Base-by-base conservation (phyloP, 2,329 filamentous ascomycete genomes). In the Setomelanomma holmii region DNA sequence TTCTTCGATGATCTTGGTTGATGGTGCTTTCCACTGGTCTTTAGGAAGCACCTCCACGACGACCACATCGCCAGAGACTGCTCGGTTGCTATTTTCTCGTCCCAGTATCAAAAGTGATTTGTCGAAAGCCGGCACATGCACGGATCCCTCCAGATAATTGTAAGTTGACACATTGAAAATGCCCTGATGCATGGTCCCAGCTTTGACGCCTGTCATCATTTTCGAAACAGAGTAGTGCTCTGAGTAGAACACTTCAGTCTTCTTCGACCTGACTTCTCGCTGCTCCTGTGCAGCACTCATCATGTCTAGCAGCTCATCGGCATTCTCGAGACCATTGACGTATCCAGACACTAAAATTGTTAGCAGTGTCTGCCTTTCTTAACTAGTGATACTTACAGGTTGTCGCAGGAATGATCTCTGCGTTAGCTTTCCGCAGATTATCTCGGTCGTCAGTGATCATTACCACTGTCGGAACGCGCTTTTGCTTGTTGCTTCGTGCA, bases 131-230 rank as follows among this genome's bases (percentile, higher is more conserved):
- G 93, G 86, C 0, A 96, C 92, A 65, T 93, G 89, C 56, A 98
- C 89, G 1, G 91, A 92, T 1, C 91, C 95, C 74, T 99, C 95
- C 10, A 99, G 82, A 66, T 98, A 99, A 78, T 99, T 99, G 81
- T 98, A 99, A 1, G 91, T 91, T 6, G 95, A 98, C 22, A 98
- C 91, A 69, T 93, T 96, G 79, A 97, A 99, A 20, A 90, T 88
- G 5, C 95, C 95, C 76, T 99, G 93, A 72, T 99, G 95, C 65
- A 99, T 79, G 47, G 91, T 86, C 4, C 93, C 92, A 45, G 86
- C 87, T 78, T 96, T 96, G 49, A 97, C 84, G 0, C 93, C 93
- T 4, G 95, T 99, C 84, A 93, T 91, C 85, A 98, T 89, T 75
- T 89, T 96, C 4, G 93, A 97, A 73, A 95, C 81, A 7, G 89